Conservation (phyloP, 2,329 filamentous ascomycete genomes). For the Neonectria sp. region DNA sequence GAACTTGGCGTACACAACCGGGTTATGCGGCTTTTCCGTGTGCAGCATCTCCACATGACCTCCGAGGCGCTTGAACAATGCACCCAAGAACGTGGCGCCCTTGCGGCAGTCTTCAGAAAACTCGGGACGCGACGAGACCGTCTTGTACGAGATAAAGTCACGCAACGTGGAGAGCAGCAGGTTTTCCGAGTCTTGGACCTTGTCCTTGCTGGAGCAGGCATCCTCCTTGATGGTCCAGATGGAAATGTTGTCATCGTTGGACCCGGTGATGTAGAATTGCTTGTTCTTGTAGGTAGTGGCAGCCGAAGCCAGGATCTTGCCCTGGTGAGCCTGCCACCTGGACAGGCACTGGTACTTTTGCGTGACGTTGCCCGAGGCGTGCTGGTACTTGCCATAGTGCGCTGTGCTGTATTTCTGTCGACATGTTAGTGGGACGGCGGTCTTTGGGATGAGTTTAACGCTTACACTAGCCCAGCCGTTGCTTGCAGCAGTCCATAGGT, state of each 20-base stretch:
- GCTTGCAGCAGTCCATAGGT: slow-evolving; percentile 90
- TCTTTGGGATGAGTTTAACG: slow-evolving; percentile 13
- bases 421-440: slow-evolving; percentile 10
- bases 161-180: slow-evolving; percentile 80
- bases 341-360: slow-evolving; percentile 86
- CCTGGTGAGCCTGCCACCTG: slow-evolving; percentile 87
- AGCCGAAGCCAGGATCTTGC: slow-evolving; percentile 89
- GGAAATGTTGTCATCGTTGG: slow-evolving; percentile 90
- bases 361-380: slow-evolving; percentile 71
- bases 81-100: slow-evolving; percentile 91
- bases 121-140: slow-evolving; percentile 87
- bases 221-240: slow-evolving; percentile 82
- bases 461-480: slow-evolving; percentile 87
- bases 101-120: slow-evolving; percentile 93
- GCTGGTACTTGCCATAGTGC: slow-evolving; percentile 72
- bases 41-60: slow-evolving; percentile 93
- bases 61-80: slow-evolving; percentile 92
- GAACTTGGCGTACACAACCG: slow-evolving; percentile 94
- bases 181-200: slow-evolving; percentile 60
- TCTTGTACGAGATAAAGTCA: slow-evolving; percentile 93
- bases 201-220: slow-evolving; percentile 51
- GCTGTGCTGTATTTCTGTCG: slow-evolving; percentile 76
- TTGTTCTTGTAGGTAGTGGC: slow-evolving; percentile 78
- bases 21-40: slow-evolving; percentile 84
- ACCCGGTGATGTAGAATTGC: slow-evolving; percentile 93